A percentile compares a stretch with the other conserved stretches of the same genome.
Evolutionary conservation across 805 yeast species (phyloP).

Genomic region (Zygotorulaspora sp.): DNA sequence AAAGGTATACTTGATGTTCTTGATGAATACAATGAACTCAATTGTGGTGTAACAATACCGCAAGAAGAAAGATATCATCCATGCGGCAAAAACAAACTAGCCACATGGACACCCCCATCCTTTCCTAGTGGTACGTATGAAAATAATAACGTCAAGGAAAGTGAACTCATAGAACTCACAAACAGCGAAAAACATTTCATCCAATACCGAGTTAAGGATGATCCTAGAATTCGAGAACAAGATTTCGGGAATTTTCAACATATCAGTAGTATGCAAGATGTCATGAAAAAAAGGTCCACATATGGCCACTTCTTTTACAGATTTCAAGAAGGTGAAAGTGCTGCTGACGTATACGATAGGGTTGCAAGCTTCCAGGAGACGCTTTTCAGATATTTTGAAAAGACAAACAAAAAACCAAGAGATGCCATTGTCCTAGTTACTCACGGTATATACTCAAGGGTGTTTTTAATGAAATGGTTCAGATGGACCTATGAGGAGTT

Average conservation of each 20-base stretch:
- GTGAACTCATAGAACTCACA: conserved; percentile 5
- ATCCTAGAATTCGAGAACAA: conserved; percentile 89
- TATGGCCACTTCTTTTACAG: conserved; percentile 88
- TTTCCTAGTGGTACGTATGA: conserved; percentile 30
- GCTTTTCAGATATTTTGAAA: conserved; percentile 70
- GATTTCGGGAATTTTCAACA: conserved; percentile 93
- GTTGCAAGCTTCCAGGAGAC: conserved; percentile 89
- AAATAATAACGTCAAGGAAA: conserved; percentile 19
- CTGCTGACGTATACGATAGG: conserved; percentile 92
- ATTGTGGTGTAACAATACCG: conserved; percentile 24
- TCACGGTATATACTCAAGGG: conserved; percentile 93
- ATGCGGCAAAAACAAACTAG: conserved; percentile 24
- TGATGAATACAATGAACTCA: conserved; percentile 32
- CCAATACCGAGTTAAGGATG: conserved; percentile 64
- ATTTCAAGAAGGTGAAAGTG: conserved; percentile 91
- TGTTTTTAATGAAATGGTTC: conserved; percentile 90
- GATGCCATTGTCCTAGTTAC: conserved; percentile 78
- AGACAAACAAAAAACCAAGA: conserved; percentile 58
- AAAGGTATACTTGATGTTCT: conserved; percentile 61
- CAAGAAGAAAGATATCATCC: conserved; percentile 26
- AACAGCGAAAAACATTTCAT: conserved; percentile 33
- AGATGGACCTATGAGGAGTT: conserved; percentile 89
- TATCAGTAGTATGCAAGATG: conserved; percentile 66
- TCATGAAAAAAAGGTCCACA: conserved; percentile 79
- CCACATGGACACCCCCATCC: conserved; percentile 28